A percentile compares a stretch with the other conserved stretches of the same genome.
phyloP scores from a whole-genome alignment of 768 basidiomycete species.

The Harrya chromipes region DNA sequence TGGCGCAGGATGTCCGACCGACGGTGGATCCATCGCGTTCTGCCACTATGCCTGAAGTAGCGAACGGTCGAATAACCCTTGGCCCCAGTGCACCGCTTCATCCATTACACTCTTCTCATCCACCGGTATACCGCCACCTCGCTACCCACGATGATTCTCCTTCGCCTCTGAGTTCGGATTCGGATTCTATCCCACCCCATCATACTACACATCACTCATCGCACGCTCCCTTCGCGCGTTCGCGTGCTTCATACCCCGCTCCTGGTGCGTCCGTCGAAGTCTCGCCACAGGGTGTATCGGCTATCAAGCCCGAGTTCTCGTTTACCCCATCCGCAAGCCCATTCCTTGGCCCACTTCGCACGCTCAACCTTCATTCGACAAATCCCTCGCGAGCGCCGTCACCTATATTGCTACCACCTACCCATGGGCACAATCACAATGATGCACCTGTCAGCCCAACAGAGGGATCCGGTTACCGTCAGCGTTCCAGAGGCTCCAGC shows the following conservation, averaged over 20 bases:
- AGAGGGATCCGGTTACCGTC: conserved; percentile 30
- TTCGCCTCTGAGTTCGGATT: conserved; percentile 69
- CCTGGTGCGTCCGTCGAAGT: conserved; percentile 28
- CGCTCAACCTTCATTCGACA: conserved; percentile 70
- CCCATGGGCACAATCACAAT: conserved; percentile 27
- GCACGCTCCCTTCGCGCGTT: conserved; percentile 24
- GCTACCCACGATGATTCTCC: conserved; percentile 58
- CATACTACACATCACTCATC: conserved; percentile 28
- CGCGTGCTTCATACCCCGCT: conserved; percentile 26
- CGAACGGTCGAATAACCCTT: conserved; percentile 18
- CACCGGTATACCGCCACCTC: conserved; percentile 32
- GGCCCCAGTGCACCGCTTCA: conserved; percentile 32
- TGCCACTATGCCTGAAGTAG: conserved; percentile 13
- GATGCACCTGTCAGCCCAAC: conserved; percentile 33
- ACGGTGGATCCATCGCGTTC: conserved; percentile 16
- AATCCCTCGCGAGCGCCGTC: conserved; percentile 70
- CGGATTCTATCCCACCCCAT: conserved; percentile 40
- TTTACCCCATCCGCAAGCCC: conserved; percentile 76
- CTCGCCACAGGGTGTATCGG: conserved; percentile 24
- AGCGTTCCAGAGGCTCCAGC: conserved; percentile 29
- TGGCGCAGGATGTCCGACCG: conserved; percentile 33
- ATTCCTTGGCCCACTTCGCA: conserved; percentile 74
- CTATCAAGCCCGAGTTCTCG: conserved; percentile 33
- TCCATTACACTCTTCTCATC: conserved; percentile 39
- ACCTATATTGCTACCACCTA: conserved; percentile 62